Evolutionary conservation across 768 basidiomycete species (phyloP).

Genomic region (Infundibulicybe gibba): DNA sequence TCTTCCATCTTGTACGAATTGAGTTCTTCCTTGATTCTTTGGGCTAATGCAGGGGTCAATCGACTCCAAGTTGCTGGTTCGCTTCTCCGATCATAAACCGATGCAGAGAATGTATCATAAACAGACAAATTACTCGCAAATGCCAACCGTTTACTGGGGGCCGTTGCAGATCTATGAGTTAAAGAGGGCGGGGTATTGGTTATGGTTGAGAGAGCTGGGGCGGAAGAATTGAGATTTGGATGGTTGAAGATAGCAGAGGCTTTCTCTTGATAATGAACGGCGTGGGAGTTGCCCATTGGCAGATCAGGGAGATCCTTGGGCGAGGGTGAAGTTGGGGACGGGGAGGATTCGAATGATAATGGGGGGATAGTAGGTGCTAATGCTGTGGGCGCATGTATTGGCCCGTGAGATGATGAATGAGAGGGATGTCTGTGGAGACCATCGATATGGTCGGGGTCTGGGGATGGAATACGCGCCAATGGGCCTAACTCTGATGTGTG

Average conservation of each 20-base stretch:
- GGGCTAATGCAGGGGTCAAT: conserved; percentile 90
- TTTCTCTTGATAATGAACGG: conserved; percentile 42
- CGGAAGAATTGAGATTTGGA: conserved; percentile 83
- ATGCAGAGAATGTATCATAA: conserved; percentile 92
- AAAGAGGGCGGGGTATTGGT: conserved; percentile 45
- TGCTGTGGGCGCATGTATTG: conserved; percentile 36
- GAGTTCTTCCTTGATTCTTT: conserved; percentile 96
- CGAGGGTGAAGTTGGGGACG: conserved; percentile 18
- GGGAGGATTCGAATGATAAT: conserved; percentile 45
- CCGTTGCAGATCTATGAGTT: conserved; percentile 71
- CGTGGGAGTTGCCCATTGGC: conserved; percentile 22
- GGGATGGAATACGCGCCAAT: conserved; percentile 76
- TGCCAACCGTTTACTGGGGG: conserved; percentile 66
- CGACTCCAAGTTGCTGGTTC: conserved; percentile 98
- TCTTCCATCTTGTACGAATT: conserved; percentile 99
- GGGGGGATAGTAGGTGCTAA: conserved; percentile 59
- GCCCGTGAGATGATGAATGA: conserved; percentile 44
- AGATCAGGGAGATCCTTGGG: conserved; percentile 36
- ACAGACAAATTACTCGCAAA: conserved; percentile 93
- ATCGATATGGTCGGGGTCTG: conserved; percentile 84
- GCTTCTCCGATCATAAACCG: conserved; percentile 90
- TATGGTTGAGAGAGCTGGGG: conserved; percentile 75
- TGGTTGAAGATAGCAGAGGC: conserved; percentile 66
- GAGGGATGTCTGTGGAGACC: conserved; percentile 73
- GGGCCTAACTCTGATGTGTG: conserved; percentile 60